Evolutionary conservation across 768 basidiomycete species (phyloP), one percentile per base, ranked within the genome.

Genomic region (Boletus huronensis): DNA sequence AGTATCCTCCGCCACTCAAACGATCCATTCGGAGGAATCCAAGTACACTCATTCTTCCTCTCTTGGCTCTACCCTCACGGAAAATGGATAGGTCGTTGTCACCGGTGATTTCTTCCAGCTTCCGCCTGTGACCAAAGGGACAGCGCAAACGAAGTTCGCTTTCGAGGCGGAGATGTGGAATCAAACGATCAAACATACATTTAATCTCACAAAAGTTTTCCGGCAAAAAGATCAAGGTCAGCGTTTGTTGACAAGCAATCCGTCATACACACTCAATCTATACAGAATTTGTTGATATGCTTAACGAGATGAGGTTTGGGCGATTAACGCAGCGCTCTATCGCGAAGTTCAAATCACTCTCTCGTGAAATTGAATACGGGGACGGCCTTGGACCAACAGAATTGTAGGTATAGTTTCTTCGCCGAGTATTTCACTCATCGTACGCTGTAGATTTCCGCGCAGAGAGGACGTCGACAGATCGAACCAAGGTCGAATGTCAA

Each of bases 41-140:
- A 98, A 78, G 89, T 89, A 34, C 10, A 68, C 8, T 17, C 5
- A 17, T 28, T 52, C 32, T 39, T 17, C 26, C 32, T 41, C 29
- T 19, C 44, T 36, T 50, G 19, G 23, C 13, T 39, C 28, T 5
- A 25, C 51, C 16, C 53, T 50, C 9, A 60, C 29, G 9, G 16
- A 34, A 26, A 48, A 19, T 40, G 42, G 43, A 41, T 65, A 93
- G 90, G 73, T 98, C 38, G 78, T 98, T 55, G 86, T 98, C 23
- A 96, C 94, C 2, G 97, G 97, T 8, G 97, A 99, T 67, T 98
- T 98, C 75, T 98, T 98, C 75, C 96, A 99, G 69, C 81, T 99
- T 5, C 97, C 97, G 0, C 97, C 97, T 2, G 94, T 98, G 0
- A 76, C 77, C 7, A 94, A 86, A 68, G 77, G 79, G 25, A 52